phyloP scores from a whole-genome alignment of 352 stramenopile species.

The Phytophthora pluvialis region DNA sequence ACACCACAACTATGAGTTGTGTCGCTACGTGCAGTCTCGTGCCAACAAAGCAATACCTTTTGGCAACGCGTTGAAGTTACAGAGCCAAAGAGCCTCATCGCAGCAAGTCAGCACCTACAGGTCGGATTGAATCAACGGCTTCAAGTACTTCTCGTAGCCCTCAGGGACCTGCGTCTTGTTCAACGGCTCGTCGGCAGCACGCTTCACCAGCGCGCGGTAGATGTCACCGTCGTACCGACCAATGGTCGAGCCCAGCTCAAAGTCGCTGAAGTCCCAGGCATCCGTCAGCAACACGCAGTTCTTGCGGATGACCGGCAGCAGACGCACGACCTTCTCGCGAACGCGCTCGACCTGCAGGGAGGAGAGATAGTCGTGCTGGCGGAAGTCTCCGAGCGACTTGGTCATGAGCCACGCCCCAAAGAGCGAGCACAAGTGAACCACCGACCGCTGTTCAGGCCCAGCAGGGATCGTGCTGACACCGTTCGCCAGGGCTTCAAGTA shows the following conservation, averaged over 20 bases:
- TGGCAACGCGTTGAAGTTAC: no score
- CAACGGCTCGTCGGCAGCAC: slow-evolving; percentile 55
- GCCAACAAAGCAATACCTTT: no score
- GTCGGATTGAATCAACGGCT: slow-evolving; percentile 44
- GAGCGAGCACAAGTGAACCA: slow-evolving; percentile 42
- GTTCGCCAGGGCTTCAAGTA: slow-evolving; percentile 46
- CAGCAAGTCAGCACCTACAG: slow-evolving; percentile 20
- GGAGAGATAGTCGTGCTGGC: slow-evolving; percentile 55
- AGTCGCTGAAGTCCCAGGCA: slow-evolving; percentile 57
- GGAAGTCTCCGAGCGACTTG: slow-evolving; percentile 57
- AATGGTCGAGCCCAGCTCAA: slow-evolving; percentile 73
- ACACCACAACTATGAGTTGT: no score
- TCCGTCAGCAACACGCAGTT: slow-evolving; percentile 57
- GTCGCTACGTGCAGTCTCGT: no score
- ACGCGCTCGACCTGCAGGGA: slow-evolving; percentile 44
- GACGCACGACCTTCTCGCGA: slow-evolving; percentile 34
- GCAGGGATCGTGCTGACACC: slow-evolving; percentile 34
- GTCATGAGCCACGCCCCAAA: slow-evolving; percentile 49
- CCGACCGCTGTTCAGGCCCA: slow-evolving; percentile 34
- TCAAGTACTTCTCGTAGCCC: slow-evolving; percentile 63
- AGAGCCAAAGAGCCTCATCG: no score
- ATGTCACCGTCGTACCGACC: slow-evolving; percentile 72
- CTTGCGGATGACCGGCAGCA: slow-evolving; percentile 52
- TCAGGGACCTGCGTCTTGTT: slow-evolving; percentile 64
- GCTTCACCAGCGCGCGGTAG: slow-evolving; percentile 63